phyloP scores from a whole-genome alignment of 2,329 filamentous ascomycete genomes.

The Paracoccidioides brasiliensis region DNA sequence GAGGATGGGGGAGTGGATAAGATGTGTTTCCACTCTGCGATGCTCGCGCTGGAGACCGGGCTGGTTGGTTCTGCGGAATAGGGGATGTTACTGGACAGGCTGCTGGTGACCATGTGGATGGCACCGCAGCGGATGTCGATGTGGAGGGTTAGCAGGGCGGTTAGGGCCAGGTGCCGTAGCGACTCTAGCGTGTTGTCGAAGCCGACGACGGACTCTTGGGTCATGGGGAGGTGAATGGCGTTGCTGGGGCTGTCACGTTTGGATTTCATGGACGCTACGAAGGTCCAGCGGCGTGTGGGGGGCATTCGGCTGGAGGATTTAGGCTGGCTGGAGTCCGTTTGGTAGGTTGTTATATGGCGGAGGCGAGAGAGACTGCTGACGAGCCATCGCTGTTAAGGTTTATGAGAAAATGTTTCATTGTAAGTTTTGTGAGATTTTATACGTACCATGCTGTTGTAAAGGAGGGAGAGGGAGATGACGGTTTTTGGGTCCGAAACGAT shows the following conservation, averaged over 20 bases:
- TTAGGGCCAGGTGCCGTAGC: slow-evolving; percentile 66
- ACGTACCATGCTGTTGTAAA: slow-evolving; percentile 79
- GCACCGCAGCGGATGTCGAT: slow-evolving; percentile 79
- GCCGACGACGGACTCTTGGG: slow-evolving; percentile 66
- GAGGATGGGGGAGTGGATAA: slow-evolving; percentile 30
- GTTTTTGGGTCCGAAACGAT: slow-evolving; percentile 83
- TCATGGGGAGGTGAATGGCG: slow-evolving; percentile 75
- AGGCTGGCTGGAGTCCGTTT: slow-evolving; percentile 45
- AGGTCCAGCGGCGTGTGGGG: slow-evolving; percentile 68
- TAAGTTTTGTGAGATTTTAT: background rate
- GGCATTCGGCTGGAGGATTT: slow-evolving; percentile 29
- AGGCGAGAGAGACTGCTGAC: slow-evolving; percentile 69
- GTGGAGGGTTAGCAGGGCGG: slow-evolving; percentile 72
- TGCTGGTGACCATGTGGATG: slow-evolving; percentile 59
- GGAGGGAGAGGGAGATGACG: slow-evolving; percentile 67
- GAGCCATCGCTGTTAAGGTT: slow-evolving; percentile 58
- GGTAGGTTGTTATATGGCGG: slow-evolving; percentile 71
- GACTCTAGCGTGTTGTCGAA: slow-evolving; percentile 81
- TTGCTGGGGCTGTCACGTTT: slow-evolving; percentile 36
- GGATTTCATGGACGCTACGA: slow-evolving; percentile 51
- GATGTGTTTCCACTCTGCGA: slow-evolving; percentile 39
- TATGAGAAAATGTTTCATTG: slow-evolving; percentile 8
- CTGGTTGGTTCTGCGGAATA: slow-evolving; percentile 11
- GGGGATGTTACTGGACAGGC: slow-evolving; percentile 43
- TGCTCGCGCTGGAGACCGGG: slow-evolving; percentile 19